Base-by-base conservation (phyloP, 352 stramenopile genomes). In the Phytophthora fragariae region DNA sequence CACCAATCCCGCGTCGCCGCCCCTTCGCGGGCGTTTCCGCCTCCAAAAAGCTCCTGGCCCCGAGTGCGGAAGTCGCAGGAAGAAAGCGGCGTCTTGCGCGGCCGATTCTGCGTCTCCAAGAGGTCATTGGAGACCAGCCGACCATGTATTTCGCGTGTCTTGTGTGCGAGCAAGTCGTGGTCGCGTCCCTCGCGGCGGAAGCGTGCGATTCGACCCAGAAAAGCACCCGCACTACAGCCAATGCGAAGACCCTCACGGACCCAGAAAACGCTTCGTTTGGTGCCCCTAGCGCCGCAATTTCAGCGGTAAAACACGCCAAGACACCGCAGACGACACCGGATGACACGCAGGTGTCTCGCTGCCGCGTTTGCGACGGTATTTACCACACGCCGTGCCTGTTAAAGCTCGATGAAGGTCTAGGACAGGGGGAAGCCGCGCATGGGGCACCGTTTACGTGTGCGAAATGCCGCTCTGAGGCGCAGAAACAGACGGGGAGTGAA, bases 101-200 rank as follows among this genome's bases (percentile, higher is more conserved):
- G 35, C 24, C 14, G 14, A 55, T 75, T 65, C 21, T 46, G 54
- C 53, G 55, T 52, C 52, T 52, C 55, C 7, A 15, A 70, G 57
- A 9, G 24, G 5, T 44, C 27, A 14, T 24, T 27, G 46, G 29
- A 52, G 24, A 7, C 10, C 19, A 52, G 37, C 2, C 19, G 19
- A 1, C 21, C 39, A 90, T 90, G 83, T 24, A 76, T 9, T 66
- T 85, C 31, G 75, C 75, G 56, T 90, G 83, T 73, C 72, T 90
- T 57, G 60, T 67, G 50, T 90, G 83, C 50, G 72, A 82, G 49
- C 55, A 80, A 49, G 54, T 74, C 12, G 47, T 85, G 19, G 12
- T 14, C 49, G 57, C 41, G 12, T 5, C 17, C 9, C 44, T 21
- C 27, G 63, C 62, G 65, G 65, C 52, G 54, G 60, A 77, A 60